Percentiles rank a stretch among this genome's conserved stretches.
Evolutionary conservation across 2,329 filamentous ascomycete genomes (phyloP).

Genomic region (Ophiostoma ulmi): DNA sequence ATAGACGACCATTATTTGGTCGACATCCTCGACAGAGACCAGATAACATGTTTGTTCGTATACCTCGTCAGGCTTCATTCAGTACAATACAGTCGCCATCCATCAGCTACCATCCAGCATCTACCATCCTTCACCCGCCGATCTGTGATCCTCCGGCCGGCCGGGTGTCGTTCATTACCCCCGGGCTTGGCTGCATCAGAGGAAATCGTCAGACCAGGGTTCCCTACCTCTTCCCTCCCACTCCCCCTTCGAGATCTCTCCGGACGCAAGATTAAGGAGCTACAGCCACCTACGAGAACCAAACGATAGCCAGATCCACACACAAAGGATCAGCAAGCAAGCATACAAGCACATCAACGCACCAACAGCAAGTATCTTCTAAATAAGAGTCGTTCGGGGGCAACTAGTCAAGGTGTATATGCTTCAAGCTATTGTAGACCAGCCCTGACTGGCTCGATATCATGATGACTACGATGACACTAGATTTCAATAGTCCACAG

Average conservation of each 20-base stretch:
- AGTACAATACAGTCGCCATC: not conserved
- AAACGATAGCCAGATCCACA: not conserved
- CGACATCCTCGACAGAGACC: not conserved
- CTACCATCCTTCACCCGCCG: not conserved
- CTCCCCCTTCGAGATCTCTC: not conserved
- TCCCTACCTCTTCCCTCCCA: not conserved
- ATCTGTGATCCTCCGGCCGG: conserved; percentile 2
- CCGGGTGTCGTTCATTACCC: not conserved
- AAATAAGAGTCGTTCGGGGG: not conserved
- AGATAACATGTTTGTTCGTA: not conserved
- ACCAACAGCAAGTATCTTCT: not conserved
- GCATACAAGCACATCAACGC: not conserved
- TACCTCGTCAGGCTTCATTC: not conserved
- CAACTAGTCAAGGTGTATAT: not conserved
- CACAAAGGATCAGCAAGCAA: not conserved
- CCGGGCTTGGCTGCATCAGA: not conserved
- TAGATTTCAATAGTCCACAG: not conserved
- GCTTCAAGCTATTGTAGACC: not conserved
- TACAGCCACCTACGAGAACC: not conserved
- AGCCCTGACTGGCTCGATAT: not conserved
- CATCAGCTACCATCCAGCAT: not conserved
- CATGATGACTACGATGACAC: not conserved
- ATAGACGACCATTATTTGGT: not conserved
- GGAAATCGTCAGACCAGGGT: not conserved
- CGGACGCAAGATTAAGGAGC: not conserved